Evolutionary conservation across 2,329 filamentous ascomycete species (phyloP).

Genomic region (Paecilomyces dactylethromorphus): DNA sequence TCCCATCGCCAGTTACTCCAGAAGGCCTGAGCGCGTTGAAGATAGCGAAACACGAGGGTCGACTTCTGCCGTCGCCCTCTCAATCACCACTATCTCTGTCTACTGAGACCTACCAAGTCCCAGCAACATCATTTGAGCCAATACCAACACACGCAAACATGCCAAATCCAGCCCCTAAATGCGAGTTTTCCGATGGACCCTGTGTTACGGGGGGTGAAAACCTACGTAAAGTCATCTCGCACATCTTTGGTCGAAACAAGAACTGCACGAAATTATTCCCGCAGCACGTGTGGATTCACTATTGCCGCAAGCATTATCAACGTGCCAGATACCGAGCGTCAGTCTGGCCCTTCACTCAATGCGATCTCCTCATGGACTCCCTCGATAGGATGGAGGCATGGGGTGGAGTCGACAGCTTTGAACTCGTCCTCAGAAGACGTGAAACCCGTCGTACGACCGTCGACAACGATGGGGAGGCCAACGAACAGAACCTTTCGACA

Average conservation of each 20-base stretch:
- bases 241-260: conserved; percentile 81
- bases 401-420: conserved; percentile 56
- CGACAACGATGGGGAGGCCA: not conserved
- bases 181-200: conserved; percentile 12
- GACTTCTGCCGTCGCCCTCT: not conserved
- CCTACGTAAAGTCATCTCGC: conserved; percentile 69
- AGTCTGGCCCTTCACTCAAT: conserved; percentile 54
- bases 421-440: conserved; percentile 57
- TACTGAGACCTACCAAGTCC: not conserved
- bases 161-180: conserved; percentile 3
- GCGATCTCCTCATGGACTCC: conserved; percentile 57
- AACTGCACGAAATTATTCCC: conserved; percentile 66
- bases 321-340: conserved; percentile 61
- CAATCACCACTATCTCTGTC: not conserved
- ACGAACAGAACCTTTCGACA: not conserved
- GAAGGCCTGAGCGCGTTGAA: not conserved
- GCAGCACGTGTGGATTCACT: conserved; percentile 63
- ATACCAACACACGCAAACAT: not conserved
- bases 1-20: not conserved
- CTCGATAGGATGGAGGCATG: conserved; percentile 58
- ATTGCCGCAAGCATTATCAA: conserved; percentile 79
- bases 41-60: not conserved
- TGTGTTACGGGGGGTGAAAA: conserved; percentile 33
- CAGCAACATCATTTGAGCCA: not conserved
- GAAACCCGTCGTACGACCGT: conserved; percentile 31